Base-by-base conservation (phyloP, 2,329 filamentous ascomycete genomes). In the Ascocoryne sarcoides region DNA sequence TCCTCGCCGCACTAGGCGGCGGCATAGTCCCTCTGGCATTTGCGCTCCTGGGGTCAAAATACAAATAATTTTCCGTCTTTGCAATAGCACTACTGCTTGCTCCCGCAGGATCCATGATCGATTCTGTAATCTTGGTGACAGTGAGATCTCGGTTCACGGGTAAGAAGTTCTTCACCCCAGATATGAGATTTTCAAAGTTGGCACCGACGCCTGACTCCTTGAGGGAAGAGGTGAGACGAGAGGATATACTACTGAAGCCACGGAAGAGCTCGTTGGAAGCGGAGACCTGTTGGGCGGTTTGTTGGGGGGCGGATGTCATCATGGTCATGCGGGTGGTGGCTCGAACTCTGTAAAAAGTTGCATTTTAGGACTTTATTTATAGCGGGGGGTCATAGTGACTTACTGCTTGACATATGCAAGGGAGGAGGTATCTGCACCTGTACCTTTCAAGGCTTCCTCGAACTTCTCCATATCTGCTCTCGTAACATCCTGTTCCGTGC, bases 251-350 rank as follows among this genome's bases (percentile, higher is more conserved):
- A 20, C 84, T 92, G 67, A 98, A 95, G 35, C 89, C 88, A 15
- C 87, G 83, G 67, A 98, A 95, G 12, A 98, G 73, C 54, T 95
- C 86, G 4, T 76, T 80, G 3, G 84, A 79, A 14, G 69, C 63
- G 8, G 68, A 61, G 12, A 7, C 26, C 49, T 63, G 62, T 49
- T 77, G 76, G 52, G 81, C 73, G 14, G 75, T 69, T 10, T 78
- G 68, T 37, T 54, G 45, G 8, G 84, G 80, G 20, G 89, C 81
- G 1, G 89, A 93, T 3, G 89, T 86, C 62, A 98, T 84, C 76
- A 96, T 95, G 10, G 90, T 96, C 87, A 96, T 95, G 49, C 92
- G 87, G 4, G 90, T 96, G 37, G 94, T 88, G 50, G 93, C 86
- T 45, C 90, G 87, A 38, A 96, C 86, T 61, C 84, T 79, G 36